Percentiles rank a stretch among this genome's conserved stretches.
These are phyloP conservation scores for Inga laurina DNA, from an alignment of 306 rosid species.

Conservation along the genomic window DNA sequence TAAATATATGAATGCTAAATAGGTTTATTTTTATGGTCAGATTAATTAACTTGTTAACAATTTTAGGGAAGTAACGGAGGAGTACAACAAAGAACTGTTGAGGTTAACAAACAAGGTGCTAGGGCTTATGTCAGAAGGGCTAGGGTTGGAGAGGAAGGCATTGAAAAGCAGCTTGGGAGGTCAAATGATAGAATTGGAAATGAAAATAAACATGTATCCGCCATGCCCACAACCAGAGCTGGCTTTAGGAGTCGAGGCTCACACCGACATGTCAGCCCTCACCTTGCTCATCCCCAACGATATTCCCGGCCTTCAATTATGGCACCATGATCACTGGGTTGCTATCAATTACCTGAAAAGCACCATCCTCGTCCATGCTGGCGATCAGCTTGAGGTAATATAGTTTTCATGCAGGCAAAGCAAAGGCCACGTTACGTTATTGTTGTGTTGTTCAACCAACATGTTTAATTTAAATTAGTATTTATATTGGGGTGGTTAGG, in stretches of 20 bases:
- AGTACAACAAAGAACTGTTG: conserved; percentile 50
- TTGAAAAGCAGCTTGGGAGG: conserved; percentile 46
- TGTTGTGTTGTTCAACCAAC: no score
- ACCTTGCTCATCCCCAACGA: conserved; percentile 58
- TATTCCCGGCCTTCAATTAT: conserved; percentile 61
- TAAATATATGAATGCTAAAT: no score
- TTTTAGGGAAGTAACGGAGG: conserved; percentile 50
- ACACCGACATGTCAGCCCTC: conserved; percentile 73
- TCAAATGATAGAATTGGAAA: conserved; percentile 53
- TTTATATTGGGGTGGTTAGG: conserved; percentile 21
- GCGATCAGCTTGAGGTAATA: conserved; percentile 66
- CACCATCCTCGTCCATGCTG: conserved; percentile 60
- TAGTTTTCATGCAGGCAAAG: no score
- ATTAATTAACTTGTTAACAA: no score
- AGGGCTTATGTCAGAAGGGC: conserved; percentile 56
- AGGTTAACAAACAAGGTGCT: conserved; percentile 42
- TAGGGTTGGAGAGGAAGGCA: conserved; percentile 44
- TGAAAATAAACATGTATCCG: conserved; percentile 79
- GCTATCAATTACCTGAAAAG: conserved; percentile 46
- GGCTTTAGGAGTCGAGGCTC: conserved; percentile 63
- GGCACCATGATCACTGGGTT: conserved; percentile 56
- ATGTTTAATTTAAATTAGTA: no score
- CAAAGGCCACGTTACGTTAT: no score
- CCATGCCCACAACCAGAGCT: conserved; percentile 44
- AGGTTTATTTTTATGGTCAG: no score